Evolutionary conservation across 441 rosid genomes (phyloP).

Genomic region (Erodium texanum): DNA sequence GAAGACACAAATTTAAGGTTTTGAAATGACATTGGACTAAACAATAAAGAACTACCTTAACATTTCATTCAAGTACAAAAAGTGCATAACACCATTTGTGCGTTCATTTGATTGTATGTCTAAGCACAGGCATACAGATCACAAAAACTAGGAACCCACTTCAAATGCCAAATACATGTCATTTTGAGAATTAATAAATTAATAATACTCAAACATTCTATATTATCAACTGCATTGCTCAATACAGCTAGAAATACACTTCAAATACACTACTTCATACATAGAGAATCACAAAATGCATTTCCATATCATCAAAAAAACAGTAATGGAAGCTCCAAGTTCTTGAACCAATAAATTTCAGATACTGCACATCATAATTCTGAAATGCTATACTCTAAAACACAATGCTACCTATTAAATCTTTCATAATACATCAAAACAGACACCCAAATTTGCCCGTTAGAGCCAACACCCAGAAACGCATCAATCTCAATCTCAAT

Average conservation of each 20-base stretch:
- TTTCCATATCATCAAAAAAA: too few species aligned
- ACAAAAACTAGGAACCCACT: not conserved
- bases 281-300: too few species aligned
- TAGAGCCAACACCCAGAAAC: not conserved
- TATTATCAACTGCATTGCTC: not conserved
- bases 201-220: not conserved
- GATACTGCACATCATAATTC: not conserved
- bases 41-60: not conserved
- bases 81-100: not conserved
- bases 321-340: not conserved
- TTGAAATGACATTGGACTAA: not conserved
- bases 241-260: not conserved
- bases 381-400: not conserved
- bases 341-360: not conserved
- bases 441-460: not conserved
- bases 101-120: too few species aligned
- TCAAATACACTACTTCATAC: not conserved
- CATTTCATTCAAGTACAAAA: too few species aligned
- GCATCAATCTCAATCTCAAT: not conserved
- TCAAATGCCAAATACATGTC: not conserved
- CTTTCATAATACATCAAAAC: too few species aligned
- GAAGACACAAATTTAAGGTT: not conserved
- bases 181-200: too few species aligned
- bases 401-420: not conserved
- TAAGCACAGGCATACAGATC: too few species aligned